phyloP scores from a whole-genome alignment of 2,329 filamentous ascomycete genomes.

The Colletotrichum sidae region DNA sequence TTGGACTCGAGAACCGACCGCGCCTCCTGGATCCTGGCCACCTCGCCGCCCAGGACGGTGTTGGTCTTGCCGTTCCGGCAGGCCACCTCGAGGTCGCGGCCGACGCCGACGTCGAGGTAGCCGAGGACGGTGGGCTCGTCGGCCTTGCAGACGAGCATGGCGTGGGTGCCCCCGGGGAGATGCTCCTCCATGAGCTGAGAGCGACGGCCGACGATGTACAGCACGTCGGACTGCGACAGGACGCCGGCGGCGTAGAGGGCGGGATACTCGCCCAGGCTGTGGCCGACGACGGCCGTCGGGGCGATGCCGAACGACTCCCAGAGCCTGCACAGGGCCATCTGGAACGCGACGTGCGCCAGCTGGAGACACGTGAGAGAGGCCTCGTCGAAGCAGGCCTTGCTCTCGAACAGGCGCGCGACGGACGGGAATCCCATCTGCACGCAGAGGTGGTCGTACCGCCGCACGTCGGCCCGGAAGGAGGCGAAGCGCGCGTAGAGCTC shows the following conservation, averaged over 20 bases:
- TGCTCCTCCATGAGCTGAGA: conserved; percentile 67
- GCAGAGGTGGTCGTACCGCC: conserved; percentile 66
- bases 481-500: conserved; percentile 60
- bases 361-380: conserved; percentile 65
- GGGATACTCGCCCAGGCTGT: conserved; percentile 80
- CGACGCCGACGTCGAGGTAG: conserved; percentile 52
- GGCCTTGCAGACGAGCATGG: conserved; percentile 63
- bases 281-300: conserved; percentile 67
- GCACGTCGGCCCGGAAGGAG: conserved; percentile 64
- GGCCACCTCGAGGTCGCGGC: conserved; percentile 59
- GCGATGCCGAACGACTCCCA: conserved; percentile 67
- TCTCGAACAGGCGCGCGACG: conserved; percentile 63
- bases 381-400: conserved; percentile 66
- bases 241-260: conserved; percentile 78
- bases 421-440: conserved; percentile 64
- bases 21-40: conserved; percentile 55
- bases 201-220: conserved; percentile 70
- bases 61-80: conserved; percentile 82
- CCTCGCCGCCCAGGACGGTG: conserved; percentile 71
- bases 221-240: conserved; percentile 69
- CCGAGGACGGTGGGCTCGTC: conserved; percentile 64
- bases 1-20: conserved; percentile 48
- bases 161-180: conserved; percentile 74
- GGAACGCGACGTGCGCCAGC: conserved; percentile 64
- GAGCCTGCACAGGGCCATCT: conserved; percentile 67